These are phyloP conservation scores for Trichoderma koningiopsis DNA, from an alignment of 2,329 filamentous ascomycete genomes.

Conservation along the genomic window DNA sequence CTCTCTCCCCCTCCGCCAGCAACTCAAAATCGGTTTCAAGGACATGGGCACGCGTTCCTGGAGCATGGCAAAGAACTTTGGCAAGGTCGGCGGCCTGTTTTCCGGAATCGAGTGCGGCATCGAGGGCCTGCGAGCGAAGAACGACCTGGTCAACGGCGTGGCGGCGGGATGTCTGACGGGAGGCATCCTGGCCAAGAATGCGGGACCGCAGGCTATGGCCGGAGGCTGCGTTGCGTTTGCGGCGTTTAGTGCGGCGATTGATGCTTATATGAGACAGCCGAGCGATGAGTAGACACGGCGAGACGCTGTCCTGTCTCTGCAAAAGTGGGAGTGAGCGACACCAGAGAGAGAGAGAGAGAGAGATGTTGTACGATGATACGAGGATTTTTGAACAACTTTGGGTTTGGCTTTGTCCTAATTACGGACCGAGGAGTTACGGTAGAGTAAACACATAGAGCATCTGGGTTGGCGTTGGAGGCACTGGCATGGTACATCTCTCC, in stretches of 20 bases:
- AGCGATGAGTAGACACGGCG: constrained; percentile 53
- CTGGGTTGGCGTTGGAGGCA: constrained; percentile 38
- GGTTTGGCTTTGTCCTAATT: constrained; percentile 25
- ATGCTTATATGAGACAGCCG: constrained; percentile 85
- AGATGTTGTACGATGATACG: constrained; percentile 20
- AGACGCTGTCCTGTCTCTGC: not conserved
- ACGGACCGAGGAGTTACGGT: constrained; percentile 34
- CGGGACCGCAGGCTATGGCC: constrained; percentile 84
- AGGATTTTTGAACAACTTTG: not conserved
- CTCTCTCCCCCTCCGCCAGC: constrained; percentile 78
- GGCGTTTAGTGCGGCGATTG: constrained; percentile 88
- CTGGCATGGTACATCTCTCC: constrained; percentile 11
- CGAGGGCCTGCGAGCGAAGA: constrained; percentile 89
- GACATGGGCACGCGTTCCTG: constrained; percentile 89
- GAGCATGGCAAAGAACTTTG: constrained; percentile 91
- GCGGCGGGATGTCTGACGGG: constrained; percentile 89
- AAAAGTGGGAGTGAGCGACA: not conserved
- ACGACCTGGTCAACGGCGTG: constrained; percentile 86
- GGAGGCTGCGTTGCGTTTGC: constrained; percentile 93
- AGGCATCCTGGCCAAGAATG: constrained; percentile 81
- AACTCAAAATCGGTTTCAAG: constrained; percentile 82
- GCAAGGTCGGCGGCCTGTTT: constrained; percentile 88
- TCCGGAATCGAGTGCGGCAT: constrained; percentile 93
- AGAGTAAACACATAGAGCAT: constrained; percentile 35
- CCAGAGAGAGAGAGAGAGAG: constrained; percentile 1